These are phyloP conservation scores for Trichoderma aggressivum DNA, from an alignment of 2,329 filamentous ascomycete genomes.

Conservation along the genomic window DNA sequence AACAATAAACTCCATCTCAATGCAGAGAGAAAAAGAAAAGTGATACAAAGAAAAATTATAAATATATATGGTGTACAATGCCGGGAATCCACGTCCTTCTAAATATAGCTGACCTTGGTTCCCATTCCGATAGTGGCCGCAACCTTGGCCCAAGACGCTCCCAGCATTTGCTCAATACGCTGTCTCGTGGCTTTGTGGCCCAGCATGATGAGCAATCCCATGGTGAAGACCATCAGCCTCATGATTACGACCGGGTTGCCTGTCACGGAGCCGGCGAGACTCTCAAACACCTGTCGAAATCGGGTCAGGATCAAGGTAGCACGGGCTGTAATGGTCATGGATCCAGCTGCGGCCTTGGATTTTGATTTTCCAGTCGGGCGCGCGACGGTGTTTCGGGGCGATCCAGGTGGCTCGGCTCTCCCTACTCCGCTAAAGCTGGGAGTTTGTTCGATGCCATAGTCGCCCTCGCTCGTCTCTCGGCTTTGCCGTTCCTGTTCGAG, in stretches of 20 bases:
- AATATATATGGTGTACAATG: constrained; percentile 8
- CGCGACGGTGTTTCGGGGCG: constrained; percentile 35
- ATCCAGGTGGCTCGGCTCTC: constrained; percentile 32
- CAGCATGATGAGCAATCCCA: constrained; percentile 73
- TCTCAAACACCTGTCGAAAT: constrained; percentile 49
- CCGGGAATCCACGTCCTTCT: constrained; percentile 25
- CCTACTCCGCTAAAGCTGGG: constrained; percentile 37
- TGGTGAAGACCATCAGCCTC: constrained; percentile 70
- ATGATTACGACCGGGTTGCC: constrained; percentile 56
- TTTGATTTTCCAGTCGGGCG: constrained; percentile 26
- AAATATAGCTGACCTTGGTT: constrained; percentile 96
- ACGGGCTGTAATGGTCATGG: constrained; percentile 42
- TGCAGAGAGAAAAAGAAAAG: constrained; percentile 22
- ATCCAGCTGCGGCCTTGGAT: constrained; percentile 30
- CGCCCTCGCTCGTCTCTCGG: constrained; percentile 57
- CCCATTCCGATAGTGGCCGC: constrained; percentile 89
- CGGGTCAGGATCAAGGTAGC: constrained; percentile 54
- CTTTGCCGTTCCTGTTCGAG: constrained; percentile 52
- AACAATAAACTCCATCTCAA: constrained; percentile 29
- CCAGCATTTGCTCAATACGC: constrained; percentile 65
- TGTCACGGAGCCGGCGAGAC: constrained; percentile 48
- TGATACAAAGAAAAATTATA: constrained; percentile 12
- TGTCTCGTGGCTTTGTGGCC: constrained; percentile 73
- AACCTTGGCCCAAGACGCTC: constrained; percentile 74
- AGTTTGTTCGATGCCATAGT: constrained; percentile 65